Evolutionary conservation across 345 rosid genomes (phyloP).

Genomic region (Aquilaria malaccensis): DNA sequence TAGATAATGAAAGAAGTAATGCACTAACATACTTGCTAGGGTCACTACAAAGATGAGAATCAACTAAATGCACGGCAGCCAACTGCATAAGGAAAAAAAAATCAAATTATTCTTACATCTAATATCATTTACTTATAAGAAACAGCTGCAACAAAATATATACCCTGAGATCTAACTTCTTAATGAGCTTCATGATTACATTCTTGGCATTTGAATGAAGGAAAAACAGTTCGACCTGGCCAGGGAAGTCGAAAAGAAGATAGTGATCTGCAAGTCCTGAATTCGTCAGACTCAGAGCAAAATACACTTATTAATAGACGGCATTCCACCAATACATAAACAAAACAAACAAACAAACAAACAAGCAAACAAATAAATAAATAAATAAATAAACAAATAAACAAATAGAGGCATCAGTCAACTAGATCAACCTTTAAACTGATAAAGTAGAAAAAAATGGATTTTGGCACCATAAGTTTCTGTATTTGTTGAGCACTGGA

Average conservation of each 20-base stretch:
- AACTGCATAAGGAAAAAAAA: slow-evolving; percentile 45
- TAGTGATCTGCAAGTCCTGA: slow-evolving; percentile 72
- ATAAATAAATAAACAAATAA: background rate
- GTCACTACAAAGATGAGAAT: slow-evolving; percentile 81
- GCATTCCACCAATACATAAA: too few species aligned
- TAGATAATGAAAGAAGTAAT: slow-evolving; percentile 71
- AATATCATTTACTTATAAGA: background rate
- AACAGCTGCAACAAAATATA: slow-evolving; percentile 14
- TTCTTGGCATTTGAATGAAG: slow-evolving; percentile 75
- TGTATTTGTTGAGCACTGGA: too few species aligned
- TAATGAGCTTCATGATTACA: slow-evolving; percentile 59
- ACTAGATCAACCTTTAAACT: background rate
- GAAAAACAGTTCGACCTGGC: slow-evolving; percentile 91
- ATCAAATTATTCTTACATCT: slow-evolving; percentile 7
- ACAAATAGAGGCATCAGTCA: background rate
- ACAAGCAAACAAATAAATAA: too few species aligned
- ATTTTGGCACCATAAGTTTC: too few species aligned
- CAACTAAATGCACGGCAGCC: slow-evolving; percentile 82
- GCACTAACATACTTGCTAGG: slow-evolving; percentile 84
- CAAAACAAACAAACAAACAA: too few species aligned
- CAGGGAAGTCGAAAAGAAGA: slow-evolving; percentile 94
- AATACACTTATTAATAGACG: background rate
- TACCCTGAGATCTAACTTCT: slow-evolving; percentile 81
- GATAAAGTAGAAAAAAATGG: too few species aligned
- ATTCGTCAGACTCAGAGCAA: slow-evolving; percentile 7